Base-by-base conservation (phyloP, 805 yeast genomes). In the Starmerella riodocensis region DNA sequence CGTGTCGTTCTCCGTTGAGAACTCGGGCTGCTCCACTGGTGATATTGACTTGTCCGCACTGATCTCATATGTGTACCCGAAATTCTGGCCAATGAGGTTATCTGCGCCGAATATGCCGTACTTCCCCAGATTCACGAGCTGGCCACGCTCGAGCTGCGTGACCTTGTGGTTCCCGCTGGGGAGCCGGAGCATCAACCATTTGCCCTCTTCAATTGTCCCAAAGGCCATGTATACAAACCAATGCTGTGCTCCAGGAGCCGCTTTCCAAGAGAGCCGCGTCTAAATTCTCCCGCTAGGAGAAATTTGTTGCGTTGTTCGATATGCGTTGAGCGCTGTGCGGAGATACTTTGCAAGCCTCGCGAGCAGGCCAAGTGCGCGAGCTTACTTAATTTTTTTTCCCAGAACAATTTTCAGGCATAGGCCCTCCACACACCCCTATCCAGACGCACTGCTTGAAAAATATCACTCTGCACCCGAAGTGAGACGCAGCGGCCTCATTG, bases 61-160 rank as follows among this genome's bases (percentile, higher is more conserved):
- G 32, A 88, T 78, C 54, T 88, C 96, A 61, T 86, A 91, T 1
- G 93, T 74, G 49, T 82, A 88, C 1, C 97, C 98, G 53, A 72
- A 80, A 5, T 85, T 79, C 51, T 67, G 76, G 3, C 95, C 96
- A 29, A 88, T 58, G 11, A 88, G 69, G 37, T 73, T 78, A 46
- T 76, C 73, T 2, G 79, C 83, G 23, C 69, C 62, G 56, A 91
- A 91, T 0, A 78, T 66, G 16, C 99, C 99, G 59, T 88, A 91
- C 56, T 91, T 88, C 2, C 98, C 98, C 47, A 91, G 66, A 40
- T 74, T 73, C 16, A 91, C 69, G 9, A 70, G 56, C 0, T 77
- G 74, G 24, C 71, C 74, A 3, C 71, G 67, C 36, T 66, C 69
- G 43, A 86, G 62, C 49, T 76, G 73, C n/a, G 79, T 74, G 29